Conservation (phyloP, 352 stramenopile species). For the Lagenidium sp. region DNA sequence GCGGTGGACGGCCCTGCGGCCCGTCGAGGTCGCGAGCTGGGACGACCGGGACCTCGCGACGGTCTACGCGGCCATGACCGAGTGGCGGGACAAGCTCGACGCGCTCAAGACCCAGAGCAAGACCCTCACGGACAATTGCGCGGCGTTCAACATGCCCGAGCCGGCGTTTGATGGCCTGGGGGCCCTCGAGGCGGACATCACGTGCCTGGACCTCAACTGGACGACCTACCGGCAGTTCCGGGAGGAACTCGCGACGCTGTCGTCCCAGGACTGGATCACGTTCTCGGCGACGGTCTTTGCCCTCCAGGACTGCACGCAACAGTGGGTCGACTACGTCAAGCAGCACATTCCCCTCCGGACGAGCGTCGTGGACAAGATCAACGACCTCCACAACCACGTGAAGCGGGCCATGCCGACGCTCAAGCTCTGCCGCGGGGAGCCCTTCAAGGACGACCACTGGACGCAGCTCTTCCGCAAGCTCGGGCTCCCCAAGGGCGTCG, state of each 20-base stretch:
- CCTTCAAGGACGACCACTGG: slow-evolving; percentile 97
- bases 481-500: slow-evolving; percentile 70
- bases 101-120: slow-evolving; percentile 46
- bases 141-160: slow-evolving; percentile 79
- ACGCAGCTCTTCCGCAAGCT: slow-evolving; percentile 90
- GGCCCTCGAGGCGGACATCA: slow-evolving; percentile 69
- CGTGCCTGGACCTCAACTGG: slow-evolving; percentile 69
- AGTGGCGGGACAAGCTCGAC: slow-evolving; percentile 81
- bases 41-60: slow-evolving; percentile 54
- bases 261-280: slow-evolving; percentile 88
- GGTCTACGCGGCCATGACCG: slow-evolving; percentile 76
- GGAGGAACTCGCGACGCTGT: slow-evolving; percentile 61
- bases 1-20: slow-evolving; percentile 83
- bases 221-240: slow-evolving; percentile 82
- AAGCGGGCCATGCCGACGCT: slow-evolving; percentile 88
- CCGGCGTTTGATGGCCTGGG: slow-evolving; percentile 80
- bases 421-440: slow-evolving; percentile 91
- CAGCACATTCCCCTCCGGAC: slow-evolving; percentile 21
- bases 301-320: slow-evolving; percentile 85
- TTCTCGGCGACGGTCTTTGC: slow-evolving; percentile 92
- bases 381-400: slow-evolving; percentile 72
- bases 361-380: slow-evolving; percentile 65
- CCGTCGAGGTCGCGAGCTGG: slow-evolving; percentile 77
- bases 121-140: slow-evolving; percentile 75
- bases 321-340: slow-evolving; percentile 88